phyloP scores from a whole-genome alignment of 345 rosid species.

The Ailanthus altissimus region DNA sequence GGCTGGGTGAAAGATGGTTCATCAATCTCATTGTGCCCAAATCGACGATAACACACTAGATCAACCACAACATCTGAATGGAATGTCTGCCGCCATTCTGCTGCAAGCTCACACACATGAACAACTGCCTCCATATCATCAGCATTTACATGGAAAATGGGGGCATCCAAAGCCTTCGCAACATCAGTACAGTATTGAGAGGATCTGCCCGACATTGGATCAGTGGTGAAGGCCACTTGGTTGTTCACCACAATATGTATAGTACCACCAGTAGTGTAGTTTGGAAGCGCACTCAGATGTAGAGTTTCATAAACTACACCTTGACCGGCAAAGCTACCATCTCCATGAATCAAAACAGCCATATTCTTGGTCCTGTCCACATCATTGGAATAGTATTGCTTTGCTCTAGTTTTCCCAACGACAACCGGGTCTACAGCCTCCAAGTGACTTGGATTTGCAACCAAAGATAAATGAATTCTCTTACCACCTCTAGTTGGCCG shows the following conservation, averaged over 20 bases:
- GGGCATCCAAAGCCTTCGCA: constrained; percentile 80
- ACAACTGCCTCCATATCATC: constrained; percentile 83
- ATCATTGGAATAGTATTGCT: constrained; percentile 76
- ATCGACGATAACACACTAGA: constrained; percentile 75
- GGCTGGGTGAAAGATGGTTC: constrained; percentile 87
- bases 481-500: constrained; percentile 88
- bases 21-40: constrained; percentile 85
- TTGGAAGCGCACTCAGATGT: constrained; percentile 89
- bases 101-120: constrained; percentile 81
- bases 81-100: constrained; percentile 86
- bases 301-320: constrained; percentile 87
- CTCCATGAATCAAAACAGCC: constrained; percentile 82
- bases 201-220: constrained; percentile 76
- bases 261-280: constrained; percentile 76
- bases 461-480: constrained; percentile 80
- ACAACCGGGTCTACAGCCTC: constrained; percentile 91
- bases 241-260: constrained; percentile 85
- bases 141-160: constrained; percentile 77
- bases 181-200: constrained; percentile 90
- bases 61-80: constrained; percentile 86
- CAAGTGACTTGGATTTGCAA: constrained; percentile 88
- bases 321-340: constrained; percentile 91
- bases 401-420: constrained; percentile 80
- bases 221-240: constrained; percentile 89
- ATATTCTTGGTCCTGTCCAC: constrained; percentile 63